Conservation (phyloP, 1,139 yeast species). For the Diutina mesorugosa region DNA sequence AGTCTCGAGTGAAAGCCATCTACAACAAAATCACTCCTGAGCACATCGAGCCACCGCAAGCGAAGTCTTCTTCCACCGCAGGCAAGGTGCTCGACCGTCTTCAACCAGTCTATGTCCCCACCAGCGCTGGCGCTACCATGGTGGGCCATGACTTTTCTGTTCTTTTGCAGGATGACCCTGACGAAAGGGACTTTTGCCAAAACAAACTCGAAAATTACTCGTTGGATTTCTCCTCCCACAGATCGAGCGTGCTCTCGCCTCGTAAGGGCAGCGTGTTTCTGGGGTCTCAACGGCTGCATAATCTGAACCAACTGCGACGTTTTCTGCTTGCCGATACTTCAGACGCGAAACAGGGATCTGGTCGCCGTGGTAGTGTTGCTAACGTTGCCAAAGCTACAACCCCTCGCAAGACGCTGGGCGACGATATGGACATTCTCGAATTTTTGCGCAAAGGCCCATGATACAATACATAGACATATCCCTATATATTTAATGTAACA, state of each 20-base stretch:
- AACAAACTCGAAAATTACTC: conserved; percentile 20
- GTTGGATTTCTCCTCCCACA: conserved; percentile 10
- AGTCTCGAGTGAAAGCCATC: conserved; percentile 16
- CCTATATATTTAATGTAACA: no score
- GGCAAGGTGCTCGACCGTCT: neutral
- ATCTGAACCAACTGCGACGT: neutral
- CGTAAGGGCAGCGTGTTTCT: conserved; percentile 1
- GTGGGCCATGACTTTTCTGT: conserved; percentile 25
- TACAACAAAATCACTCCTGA: conserved; percentile 14
- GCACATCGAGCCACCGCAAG: conserved; percentile 5
- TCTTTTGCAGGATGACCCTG: conserved; percentile 17
- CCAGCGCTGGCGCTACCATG: conserved; percentile 6
- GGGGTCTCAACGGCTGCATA: neutral
- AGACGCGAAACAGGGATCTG: neutral
- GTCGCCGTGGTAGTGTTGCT: neutral
- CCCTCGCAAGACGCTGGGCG: neutral
- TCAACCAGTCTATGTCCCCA: neutral
- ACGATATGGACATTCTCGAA: conserved; percentile 36
- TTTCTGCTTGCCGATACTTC: conserved; percentile 10
- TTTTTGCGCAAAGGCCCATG: conserved; percentile 32
- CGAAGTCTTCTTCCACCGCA: neutral
- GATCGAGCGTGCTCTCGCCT: conserved; percentile 3
- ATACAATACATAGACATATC: neutral
- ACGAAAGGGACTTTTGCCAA: conserved; percentile 17
- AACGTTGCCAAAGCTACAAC: neutral